These are phyloP conservation scores for Neophaeococcomyces aloes DNA, from an alignment of 2,329 filamentous ascomycete genomes.

Conservation along the genomic window DNA sequence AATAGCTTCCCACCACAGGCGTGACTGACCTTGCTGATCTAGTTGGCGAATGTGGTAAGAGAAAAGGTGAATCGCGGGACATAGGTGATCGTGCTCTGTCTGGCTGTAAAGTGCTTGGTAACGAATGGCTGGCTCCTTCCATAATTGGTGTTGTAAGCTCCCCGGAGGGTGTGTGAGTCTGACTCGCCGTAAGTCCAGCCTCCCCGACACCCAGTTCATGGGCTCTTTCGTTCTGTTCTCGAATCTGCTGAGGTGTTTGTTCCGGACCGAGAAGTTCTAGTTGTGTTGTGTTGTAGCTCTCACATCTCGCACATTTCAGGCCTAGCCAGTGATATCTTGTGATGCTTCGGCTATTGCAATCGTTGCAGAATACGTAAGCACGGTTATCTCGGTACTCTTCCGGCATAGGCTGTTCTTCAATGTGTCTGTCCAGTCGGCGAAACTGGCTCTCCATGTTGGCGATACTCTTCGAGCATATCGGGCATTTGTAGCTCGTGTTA, in stretches of 20 bases:
- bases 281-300: constrained; percentile 39
- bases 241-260: constrained; percentile 15
- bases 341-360: constrained; percentile 78
- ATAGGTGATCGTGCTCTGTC: constrained; percentile 10
- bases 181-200: constrained; percentile 19
- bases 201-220: constrained; percentile 23
- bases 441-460: constrained; percentile 96
- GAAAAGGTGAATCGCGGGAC: constrained; percentile 23
- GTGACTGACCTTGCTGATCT: constrained; percentile 31
- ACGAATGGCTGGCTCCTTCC: constrained; percentile 13
- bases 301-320: constrained; percentile 62
- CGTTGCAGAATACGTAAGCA: constrained; percentile 83
- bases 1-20: constrained; percentile 36
- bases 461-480: constrained; percentile 92
- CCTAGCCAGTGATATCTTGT: constrained; percentile 92
- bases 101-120: constrained; percentile 23
- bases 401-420: constrained; percentile 86
- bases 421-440: constrained; percentile 77
- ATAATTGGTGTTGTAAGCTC: constrained; percentile 12
- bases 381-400: constrained; percentile 66
- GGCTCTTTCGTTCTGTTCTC: constrained; percentile 12
- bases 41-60: constrained; percentile 25
- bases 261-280: constrained; percentile 30
- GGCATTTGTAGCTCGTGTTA: constrained; percentile 85
- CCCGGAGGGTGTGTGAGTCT: constrained; percentile 17